These are phyloP conservation scores for Pythium vanterpoolii DNA, from an alignment of 352 stramenopile genomes.

Conservation along the genomic window DNA sequence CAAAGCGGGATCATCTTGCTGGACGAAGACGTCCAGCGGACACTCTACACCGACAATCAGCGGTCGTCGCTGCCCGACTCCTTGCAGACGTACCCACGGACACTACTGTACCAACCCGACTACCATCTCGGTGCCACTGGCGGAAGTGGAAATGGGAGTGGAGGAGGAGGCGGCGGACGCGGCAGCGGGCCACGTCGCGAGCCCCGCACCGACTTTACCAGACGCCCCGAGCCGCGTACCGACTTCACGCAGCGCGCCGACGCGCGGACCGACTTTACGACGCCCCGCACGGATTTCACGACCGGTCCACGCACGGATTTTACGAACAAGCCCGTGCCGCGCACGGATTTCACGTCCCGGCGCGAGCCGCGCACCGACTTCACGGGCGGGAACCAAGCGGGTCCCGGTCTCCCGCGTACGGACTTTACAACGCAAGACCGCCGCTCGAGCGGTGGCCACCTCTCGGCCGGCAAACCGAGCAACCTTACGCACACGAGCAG, in stretches of 20 bases:
- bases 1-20: constrained; percentile 11
- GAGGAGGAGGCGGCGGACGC: too few relatives aligned
- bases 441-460: neutral
- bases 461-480: constrained; percentile 14
- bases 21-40: constrained; percentile 1
- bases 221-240: constrained; percentile 26
- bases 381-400: too few relatives aligned
- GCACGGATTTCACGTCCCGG: constrained; percentile 10
- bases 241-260: constrained; percentile 13
- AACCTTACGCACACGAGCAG: constrained; percentile 8
- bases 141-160: too few relatives aligned
- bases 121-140: neutral
- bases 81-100: neutral
- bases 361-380: constrained; percentile 7
- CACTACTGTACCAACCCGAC: neutral
- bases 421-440: constrained; percentile 7
- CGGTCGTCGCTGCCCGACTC: neutral
- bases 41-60: constrained; percentile 7
- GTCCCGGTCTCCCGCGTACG: neutral
- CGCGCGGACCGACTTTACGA: constrained; percentile 43
- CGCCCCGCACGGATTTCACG: constrained; percentile 11
- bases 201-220: neutral
- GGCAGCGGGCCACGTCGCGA: neutral
- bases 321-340: constrained; percentile 1
- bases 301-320: constrained; percentile 8